These are phyloP conservation scores for Rubus idaeus DNA, from an alignment of 306 rosid species.

Conservation along the genomic window DNA sequence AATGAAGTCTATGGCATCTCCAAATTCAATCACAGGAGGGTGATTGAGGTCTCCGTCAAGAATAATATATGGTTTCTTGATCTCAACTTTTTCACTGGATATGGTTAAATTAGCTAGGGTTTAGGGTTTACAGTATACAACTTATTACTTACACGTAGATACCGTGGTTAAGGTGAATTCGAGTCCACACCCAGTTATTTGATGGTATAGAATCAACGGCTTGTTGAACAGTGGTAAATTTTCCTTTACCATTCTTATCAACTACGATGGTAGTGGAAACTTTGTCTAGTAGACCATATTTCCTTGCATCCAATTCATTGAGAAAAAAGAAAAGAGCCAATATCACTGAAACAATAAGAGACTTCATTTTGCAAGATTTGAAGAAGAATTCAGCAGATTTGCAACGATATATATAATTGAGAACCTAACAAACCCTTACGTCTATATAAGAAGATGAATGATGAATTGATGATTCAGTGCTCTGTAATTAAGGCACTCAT, in stretches of 20 bases:
- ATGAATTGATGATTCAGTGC: no score
- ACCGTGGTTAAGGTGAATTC: constrained; percentile 31
- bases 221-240: constrained; percentile 31
- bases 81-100: constrained; percentile 36
- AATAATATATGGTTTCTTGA: constrained; percentile 31
- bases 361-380: not conserved
- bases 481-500: no score
- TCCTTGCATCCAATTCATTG: not conserved
- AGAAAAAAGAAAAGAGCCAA: not conserved
- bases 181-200: constrained; percentile 29
- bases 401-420: no score
- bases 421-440: no score
- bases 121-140: not conserved
- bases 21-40: not conserved
- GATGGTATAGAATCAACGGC: constrained; percentile 36
- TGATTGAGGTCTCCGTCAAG: constrained; percentile 29
- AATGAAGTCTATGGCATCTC: constrained; percentile 26
- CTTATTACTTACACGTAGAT: constrained; percentile 15
- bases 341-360: not conserved
- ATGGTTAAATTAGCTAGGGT: not conserved
- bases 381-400: not conserved
- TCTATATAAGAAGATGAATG: not conserved
- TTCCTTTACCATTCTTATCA: constrained; percentile 20
- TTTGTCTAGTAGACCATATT: not conserved
- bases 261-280: constrained; percentile 24